phyloP scores from a whole-genome alignment of 805 yeast species.

The Saccharomycopsis capsularis region DNA sequence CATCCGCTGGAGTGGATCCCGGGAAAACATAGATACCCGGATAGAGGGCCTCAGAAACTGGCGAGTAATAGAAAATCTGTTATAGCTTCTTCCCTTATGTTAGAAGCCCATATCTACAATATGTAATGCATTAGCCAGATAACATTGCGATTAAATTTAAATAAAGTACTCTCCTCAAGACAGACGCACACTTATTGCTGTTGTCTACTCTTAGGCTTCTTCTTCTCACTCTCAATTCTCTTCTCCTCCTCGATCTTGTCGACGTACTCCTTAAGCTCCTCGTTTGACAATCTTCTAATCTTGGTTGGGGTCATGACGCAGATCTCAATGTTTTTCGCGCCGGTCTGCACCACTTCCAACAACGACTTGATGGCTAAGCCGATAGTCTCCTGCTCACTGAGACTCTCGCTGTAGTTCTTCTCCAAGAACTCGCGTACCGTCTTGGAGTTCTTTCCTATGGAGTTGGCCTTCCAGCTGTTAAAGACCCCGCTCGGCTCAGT shows the following conservation, averaged over 20 bases:
- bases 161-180: no score
- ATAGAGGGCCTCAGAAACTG: no score
- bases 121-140: no score
- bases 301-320: constrained; percentile 71
- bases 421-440: constrained; percentile 94
- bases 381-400: constrained; percentile 66
- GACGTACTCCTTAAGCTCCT: constrained; percentile 68
- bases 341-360: constrained; percentile 95
- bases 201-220: constrained; percentile 36
- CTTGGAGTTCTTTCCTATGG: constrained; percentile 91
- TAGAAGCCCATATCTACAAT: no score
- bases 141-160: no score
- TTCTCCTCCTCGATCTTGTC: constrained; percentile 83
- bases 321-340: constrained; percentile 92
- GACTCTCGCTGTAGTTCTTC: constrained; percentile 62
- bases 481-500: constrained; percentile 98
- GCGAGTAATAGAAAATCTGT: no score
- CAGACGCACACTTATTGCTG: background rate
- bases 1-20: no score
- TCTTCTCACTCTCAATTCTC: constrained; percentile 73
- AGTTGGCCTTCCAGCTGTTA: constrained; percentile 96
- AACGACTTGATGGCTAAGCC: constrained; percentile 78
- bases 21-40: no score
- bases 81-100: no score
- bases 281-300: constrained; percentile 55